A percentile compares a stretch with the other conserved stretches of the same genome.
phyloP scores from a whole-genome alignment of 495 filamentous ascomycete genomes.

The Aspergillus heteromorphus region DNA sequence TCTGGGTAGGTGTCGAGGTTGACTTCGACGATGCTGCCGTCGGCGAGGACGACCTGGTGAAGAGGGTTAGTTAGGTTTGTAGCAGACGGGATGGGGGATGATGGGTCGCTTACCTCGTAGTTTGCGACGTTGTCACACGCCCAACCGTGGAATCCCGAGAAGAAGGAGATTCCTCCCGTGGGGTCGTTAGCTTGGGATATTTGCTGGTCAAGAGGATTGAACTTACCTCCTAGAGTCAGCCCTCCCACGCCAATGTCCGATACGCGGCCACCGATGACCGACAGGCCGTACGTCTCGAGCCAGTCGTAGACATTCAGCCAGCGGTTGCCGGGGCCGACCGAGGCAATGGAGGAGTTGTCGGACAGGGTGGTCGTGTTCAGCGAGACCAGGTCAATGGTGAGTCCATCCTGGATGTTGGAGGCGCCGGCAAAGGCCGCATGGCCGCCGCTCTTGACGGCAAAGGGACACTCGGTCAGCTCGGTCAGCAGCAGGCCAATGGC shows the following conservation, averaged over 20 bases:
- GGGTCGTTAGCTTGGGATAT: not conserved
- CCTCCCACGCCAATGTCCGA: slow-evolving; percentile 54
- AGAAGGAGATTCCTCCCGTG: slow-evolving; percentile 27
- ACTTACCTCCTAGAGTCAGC: slow-evolving; percentile 30
- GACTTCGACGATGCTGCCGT: slow-evolving; percentile 33
- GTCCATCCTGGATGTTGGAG: slow-evolving; percentile 16
- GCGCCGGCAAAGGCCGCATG: slow-evolving; percentile 29
- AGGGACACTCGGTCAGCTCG: slow-evolving; percentile 21
- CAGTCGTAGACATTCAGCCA: slow-evolving; percentile 44
- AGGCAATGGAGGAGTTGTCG: slow-evolving; percentile 8
- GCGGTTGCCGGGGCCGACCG: slow-evolving; percentile 23
- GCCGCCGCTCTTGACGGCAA: slow-evolving; percentile 44
- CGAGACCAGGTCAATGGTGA: not conserved
- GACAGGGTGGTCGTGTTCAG: not conserved
- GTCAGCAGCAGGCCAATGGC: slow-evolving; percentile 17
- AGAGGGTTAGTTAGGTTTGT: no score
- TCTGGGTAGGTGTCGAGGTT: slow-evolving; percentile 31
- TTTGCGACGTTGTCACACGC: slow-evolving; percentile 44
- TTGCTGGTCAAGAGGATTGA: not conserved
- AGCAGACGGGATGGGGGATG: no score
- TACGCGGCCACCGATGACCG: slow-evolving; percentile 51
- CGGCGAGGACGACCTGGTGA: slow-evolving; percentile 33
- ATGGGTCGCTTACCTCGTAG: slow-evolving; percentile 17
- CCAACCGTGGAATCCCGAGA: slow-evolving; percentile 42
- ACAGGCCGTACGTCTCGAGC: slow-evolving; percentile 41